Percentiles rank a stretch among this genome's conserved stretches.
These are phyloP conservation scores for Pachyrhizus erosus DNA, from an alignment of 306 rosid genomes.

Conservation along the genomic window DNA sequence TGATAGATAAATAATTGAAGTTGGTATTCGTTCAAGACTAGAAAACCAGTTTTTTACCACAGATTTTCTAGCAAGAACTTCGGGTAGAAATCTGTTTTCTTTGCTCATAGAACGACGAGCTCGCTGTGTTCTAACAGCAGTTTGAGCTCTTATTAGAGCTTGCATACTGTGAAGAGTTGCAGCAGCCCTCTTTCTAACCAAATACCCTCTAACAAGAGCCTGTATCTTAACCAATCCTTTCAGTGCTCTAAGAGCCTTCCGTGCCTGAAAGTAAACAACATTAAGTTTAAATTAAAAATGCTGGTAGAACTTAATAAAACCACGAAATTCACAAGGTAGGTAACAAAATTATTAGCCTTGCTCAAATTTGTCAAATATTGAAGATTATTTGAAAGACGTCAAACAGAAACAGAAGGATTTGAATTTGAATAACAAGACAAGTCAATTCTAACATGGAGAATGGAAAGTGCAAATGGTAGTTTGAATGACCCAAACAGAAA, in stretches of 20 bases:
- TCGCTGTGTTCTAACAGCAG: constrained; percentile 67
- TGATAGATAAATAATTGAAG: not conserved
- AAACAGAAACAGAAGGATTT: constrained; percentile 9
- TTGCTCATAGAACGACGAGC: constrained; percentile 88
- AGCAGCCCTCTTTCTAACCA: constrained; percentile 87
- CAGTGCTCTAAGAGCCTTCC: constrained; percentile 89
- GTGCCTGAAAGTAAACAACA: constrained; percentile 57
- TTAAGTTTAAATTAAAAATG: not conserved
- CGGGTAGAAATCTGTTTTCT: constrained; percentile 57
- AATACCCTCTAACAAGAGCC: constrained; percentile 89
- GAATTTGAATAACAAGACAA: not conserved
- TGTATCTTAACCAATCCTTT: constrained; percentile 92
- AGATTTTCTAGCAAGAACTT: constrained; percentile 65
- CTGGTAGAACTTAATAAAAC: not conserved
- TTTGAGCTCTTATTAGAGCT: constrained; percentile 89
- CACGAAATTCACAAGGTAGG: not conserved
- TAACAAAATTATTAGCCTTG: too few relatives aligned
- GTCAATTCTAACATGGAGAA: constrained; percentile 35
- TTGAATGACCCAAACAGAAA: constrained; percentile 40
- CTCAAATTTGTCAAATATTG: constrained; percentile 28
- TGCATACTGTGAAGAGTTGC: constrained; percentile 95
- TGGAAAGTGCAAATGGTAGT: constrained; percentile 42
- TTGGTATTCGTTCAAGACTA: not conserved
- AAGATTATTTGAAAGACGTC: constrained; percentile 7
- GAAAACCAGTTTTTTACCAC: constrained; percentile 48